A percentile compares a stretch with the other conserved stretches of the same genome.
Conservation (phyloP, 2,329 filamentous ascomycete genomes). For the Paracoccidioides lutzii region DNA sequence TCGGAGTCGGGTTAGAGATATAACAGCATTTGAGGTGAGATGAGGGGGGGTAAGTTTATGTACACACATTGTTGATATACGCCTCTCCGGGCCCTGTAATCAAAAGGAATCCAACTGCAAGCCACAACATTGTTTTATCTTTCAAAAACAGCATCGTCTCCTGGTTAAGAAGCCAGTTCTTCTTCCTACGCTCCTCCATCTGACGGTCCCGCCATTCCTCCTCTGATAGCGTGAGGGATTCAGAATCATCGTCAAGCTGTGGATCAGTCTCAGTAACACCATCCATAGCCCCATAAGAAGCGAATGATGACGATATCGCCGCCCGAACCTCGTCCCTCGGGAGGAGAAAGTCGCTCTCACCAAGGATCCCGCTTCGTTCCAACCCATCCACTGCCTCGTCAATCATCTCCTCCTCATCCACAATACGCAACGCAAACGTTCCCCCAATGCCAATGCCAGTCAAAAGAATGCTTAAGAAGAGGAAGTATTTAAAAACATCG, state of each 20-base stretch:
- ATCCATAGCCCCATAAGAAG: slow-evolving; percentile 47
- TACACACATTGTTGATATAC: slow-evolving; percentile 73
- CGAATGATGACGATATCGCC: slow-evolving; percentile 13
- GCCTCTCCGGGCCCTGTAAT: slow-evolving; percentile 92
- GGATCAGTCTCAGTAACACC: slow-evolving; percentile 25
- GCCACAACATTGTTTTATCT: slow-evolving; percentile 91
- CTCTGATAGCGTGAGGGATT: slow-evolving; percentile 8
- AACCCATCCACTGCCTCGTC: slow-evolving; percentile 81
- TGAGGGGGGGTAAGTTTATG: background rate
- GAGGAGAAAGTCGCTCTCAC: slow-evolving; percentile 60
- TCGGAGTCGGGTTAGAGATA: too few species aligned
- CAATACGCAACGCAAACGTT: slow-evolving; percentile 58
- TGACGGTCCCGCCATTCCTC: slow-evolving; percentile 18
- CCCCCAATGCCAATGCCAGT: slow-evolving; percentile 59
- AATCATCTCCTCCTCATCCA: slow-evolving; percentile 58
- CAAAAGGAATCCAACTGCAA: slow-evolving; percentile 81
- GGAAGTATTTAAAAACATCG: slow-evolving; percentile 73
- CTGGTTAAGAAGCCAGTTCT: slow-evolving; percentile 80
- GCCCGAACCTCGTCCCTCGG: slow-evolving; percentile 36
- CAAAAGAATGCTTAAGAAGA: slow-evolving; percentile 68
- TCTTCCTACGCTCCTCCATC: slow-evolving; percentile 54
- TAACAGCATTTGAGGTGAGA: too few species aligned
- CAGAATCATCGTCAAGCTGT: slow-evolving; percentile 29
- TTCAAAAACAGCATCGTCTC: slow-evolving; percentile 75
- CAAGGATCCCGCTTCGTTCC: slow-evolving; percentile 74